Evolutionary conservation across 352 stramenopile genomes (phyloP), one percentile per base, ranked within the genome.

Genomic region (Globisporangium cylindrosporum): DNA sequence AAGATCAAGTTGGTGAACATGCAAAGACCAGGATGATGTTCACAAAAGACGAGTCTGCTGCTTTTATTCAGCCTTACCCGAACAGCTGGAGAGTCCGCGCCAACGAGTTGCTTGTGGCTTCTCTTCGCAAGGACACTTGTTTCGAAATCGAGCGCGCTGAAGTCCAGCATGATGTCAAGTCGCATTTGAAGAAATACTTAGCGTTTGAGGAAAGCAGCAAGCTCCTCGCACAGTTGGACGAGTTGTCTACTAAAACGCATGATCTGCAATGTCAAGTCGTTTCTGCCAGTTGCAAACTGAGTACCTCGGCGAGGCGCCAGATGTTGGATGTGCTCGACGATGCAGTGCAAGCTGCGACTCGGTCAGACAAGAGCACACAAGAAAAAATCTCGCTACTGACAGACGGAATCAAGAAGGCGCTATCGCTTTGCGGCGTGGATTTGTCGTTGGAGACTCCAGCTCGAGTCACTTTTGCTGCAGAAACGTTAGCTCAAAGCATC

Each of bases 241-340:
- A 64, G 10, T 43, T 83, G 29, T 81, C 72, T 18, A 62, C 59
- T 22, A 48, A 74, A 49, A 59, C 73, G 22, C 74, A 77, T 60
- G 65, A 77, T 43, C 60, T 86, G 46, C 78, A 86, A 61, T 80
- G 70, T 38, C 66, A 66, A 41, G 54, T 86, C n/a, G 59, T 70
- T 34, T 77, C 74, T 22, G 38, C 53, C 22, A 67, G 56, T 12
- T 79, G 68, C 55, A 32, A 46, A 0, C 20, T 83, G 54, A 25
- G 66, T 2, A 56, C 74, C 1, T 51, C 60, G 25, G 58, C 32
- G 10, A 75, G 74, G 38, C 65, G 78, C 51, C 59, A 73, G 12
- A 59, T 86, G 64, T 34, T 86, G 5, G 55, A 34, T n/a, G 64
- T 69, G 25, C 70, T 86, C 36, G 76, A 83, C 18, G 22, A 15